A percentile compares a stretch with the other conserved stretches of the same genome.
Evolutionary conservation across 257 asterid species (phyloP).

Genomic region (Nicotiana noctiflora): DNA sequence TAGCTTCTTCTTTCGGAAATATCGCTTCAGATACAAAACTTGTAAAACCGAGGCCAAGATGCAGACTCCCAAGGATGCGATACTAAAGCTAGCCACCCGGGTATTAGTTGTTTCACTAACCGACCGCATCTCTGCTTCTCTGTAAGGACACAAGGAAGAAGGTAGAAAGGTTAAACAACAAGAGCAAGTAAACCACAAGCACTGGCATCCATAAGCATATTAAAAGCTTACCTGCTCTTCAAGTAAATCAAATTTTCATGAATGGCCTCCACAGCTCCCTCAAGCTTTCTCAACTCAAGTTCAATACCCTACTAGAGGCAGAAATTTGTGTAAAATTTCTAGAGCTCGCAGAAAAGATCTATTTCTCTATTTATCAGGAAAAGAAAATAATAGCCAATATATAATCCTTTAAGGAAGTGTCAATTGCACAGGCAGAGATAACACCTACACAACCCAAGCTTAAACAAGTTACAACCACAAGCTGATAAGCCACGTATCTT

Average conservation of each 20-base stretch:
- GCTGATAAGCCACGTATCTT: too few species aligned
- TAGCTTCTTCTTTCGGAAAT: slow-evolving; percentile 82
- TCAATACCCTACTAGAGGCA: slow-evolving; percentile 64
- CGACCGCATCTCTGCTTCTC: slow-evolving; percentile 74
- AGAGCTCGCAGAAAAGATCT: neutral
- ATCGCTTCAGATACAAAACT: slow-evolving; percentile 52
- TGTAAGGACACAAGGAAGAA: slow-evolving; percentile 19
- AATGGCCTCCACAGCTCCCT: slow-evolving; percentile 84
- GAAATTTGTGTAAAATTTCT: neutral
- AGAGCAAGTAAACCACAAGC: neutral
- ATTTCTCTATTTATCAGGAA: neutral
- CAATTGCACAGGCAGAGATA: neutral
- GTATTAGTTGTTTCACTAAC: slow-evolving; percentile 61
- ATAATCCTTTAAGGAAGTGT: neutral
- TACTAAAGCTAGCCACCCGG: slow-evolving; percentile 76
- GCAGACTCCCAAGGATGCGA: slow-evolving; percentile 68
- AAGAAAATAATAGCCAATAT: neutral
- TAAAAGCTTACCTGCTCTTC: slow-evolving; percentile 46
- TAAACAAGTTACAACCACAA: neutral
- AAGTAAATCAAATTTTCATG: slow-evolving; percentile 74
- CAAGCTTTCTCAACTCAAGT: slow-evolving; percentile 87
- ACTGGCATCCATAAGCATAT: neutral
- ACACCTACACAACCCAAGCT: neutral
- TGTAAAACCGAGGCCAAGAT: slow-evolving; percentile 47
- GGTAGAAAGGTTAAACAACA: neutral